Evolutionary conservation across 139 green algal species (phyloP).

Genomic region (Tetraselmis chui): DNA sequence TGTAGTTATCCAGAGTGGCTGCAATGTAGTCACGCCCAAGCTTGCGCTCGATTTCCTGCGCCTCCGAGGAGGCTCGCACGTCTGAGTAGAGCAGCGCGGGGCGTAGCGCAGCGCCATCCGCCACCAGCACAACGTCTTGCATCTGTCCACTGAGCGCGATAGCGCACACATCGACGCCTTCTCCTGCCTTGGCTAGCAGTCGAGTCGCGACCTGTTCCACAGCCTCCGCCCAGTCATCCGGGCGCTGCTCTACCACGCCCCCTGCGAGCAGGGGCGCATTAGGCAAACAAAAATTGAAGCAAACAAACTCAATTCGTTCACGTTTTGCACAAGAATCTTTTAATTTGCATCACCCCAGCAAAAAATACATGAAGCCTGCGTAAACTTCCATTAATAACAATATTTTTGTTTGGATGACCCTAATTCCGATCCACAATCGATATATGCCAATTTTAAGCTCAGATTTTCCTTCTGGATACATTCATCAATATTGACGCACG

Average conservation of each 20-base stretch:
- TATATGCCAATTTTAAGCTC: too few relatives aligned
- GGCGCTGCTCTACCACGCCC: background rate
- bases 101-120: background rate
- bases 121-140: background rate
- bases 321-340: background rate
- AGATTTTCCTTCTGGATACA: too few relatives aligned
- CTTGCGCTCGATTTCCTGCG: background rate
- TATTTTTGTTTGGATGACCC: too few relatives aligned
- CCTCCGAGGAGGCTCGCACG: background rate
- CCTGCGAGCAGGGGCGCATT: background rate
- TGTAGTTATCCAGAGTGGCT: background rate
- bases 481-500: too few relatives aligned
- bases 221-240: background rate
- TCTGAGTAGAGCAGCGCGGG: background rate
- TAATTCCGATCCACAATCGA: too few relatives aligned
- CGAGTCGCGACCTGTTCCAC: background rate
- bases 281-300: background rate
- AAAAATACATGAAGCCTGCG: background rate
- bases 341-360: background rate
- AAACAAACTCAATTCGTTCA: background rate
- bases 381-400: background rate
- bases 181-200: background rate
- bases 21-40: background rate
- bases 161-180: background rate
- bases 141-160: background rate